Conservation (phyloP, 345 rosid species). For the Brassica carinata region DNA sequence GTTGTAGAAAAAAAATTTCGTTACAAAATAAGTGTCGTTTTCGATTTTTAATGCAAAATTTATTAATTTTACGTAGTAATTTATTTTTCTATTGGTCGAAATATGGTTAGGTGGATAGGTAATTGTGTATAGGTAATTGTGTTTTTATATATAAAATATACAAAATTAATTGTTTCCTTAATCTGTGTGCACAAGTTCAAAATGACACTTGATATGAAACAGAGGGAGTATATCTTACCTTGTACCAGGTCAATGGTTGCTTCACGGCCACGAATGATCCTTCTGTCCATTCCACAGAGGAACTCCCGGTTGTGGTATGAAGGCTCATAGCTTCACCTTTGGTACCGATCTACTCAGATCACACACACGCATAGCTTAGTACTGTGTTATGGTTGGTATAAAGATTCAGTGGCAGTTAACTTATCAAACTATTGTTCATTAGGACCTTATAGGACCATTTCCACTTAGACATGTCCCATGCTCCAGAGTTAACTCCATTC, state of each 20-base stretch:
- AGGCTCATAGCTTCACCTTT: slow-evolving; percentile 70
- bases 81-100: too few relatives aligned
- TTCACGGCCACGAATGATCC: slow-evolving; percentile 45
- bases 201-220: too few relatives aligned
- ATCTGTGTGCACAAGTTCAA: too few relatives aligned
- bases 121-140: too few relatives aligned
- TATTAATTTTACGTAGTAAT: too few relatives aligned
- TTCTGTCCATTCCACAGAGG: slow-evolving; percentile 58
- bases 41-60: too few relatives aligned
- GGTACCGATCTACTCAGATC: slow-evolving; percentile 60
- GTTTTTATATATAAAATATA: too few relatives aligned
- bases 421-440: slow-evolving; percentile 12
- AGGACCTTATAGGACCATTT: slow-evolving; percentile 86
- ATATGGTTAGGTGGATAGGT: too few relatives aligned
- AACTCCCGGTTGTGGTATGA: slow-evolving; percentile 47
- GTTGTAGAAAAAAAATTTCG: too few relatives aligned
- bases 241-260: slow-evolving; percentile 76
- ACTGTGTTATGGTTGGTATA: background rate
- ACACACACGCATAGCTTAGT: background rate
- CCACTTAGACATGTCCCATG: slow-evolving; percentile 67
- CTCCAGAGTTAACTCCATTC: slow-evolving; percentile 65
- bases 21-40: too few relatives aligned
- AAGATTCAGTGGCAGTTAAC: background rate
- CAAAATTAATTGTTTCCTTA: too few relatives aligned
- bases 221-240: slow-evolving; percentile 45